Conservation (phyloP, 176 grass and related monocot genomes). For the Calamus simplicifolius region DNA sequence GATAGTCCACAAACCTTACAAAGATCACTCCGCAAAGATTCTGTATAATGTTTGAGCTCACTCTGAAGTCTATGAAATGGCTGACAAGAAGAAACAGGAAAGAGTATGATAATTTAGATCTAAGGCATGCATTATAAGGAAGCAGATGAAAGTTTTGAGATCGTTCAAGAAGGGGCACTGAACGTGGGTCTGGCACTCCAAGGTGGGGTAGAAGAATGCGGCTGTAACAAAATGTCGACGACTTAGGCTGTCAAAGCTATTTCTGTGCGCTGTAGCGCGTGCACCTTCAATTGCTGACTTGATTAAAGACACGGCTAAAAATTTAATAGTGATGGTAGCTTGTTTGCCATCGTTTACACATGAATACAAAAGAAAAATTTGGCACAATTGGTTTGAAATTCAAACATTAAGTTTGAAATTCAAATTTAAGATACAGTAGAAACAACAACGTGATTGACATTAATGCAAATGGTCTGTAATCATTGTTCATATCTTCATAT, state of each 20-base stretch:
- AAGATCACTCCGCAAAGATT: constrained; percentile 45
- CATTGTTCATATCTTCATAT: no score
- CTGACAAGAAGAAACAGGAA: constrained; percentile 27
- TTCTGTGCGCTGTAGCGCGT: constrained; percentile 48
- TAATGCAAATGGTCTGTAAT: no score
- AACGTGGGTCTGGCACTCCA: constrained; percentile 74
- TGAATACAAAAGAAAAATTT: no score
- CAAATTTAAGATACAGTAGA: no score
- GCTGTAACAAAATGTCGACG: constrained; percentile 51
- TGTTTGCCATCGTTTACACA: no score
- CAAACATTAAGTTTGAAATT: no score
- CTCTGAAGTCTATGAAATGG: constrained; percentile 50
- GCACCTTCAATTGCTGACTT: constrained; percentile 30
- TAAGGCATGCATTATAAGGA: background rate
- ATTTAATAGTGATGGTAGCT: no score
- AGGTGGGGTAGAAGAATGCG: constrained; percentile 54
- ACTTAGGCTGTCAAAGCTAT: constrained; percentile 35
- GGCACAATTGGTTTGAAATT: no score
- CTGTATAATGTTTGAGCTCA: constrained; percentile 49
- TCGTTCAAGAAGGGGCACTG: background rate
- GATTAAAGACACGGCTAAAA: constrained; percentile 5
- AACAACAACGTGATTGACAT: no score
- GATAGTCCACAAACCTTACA: constrained; percentile 34
- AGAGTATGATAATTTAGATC: background rate
- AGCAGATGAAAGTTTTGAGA: background rate